phyloP scores from a whole-genome alignment of 768 basidiomycete species.

The Polyporus arcularius region DNA sequence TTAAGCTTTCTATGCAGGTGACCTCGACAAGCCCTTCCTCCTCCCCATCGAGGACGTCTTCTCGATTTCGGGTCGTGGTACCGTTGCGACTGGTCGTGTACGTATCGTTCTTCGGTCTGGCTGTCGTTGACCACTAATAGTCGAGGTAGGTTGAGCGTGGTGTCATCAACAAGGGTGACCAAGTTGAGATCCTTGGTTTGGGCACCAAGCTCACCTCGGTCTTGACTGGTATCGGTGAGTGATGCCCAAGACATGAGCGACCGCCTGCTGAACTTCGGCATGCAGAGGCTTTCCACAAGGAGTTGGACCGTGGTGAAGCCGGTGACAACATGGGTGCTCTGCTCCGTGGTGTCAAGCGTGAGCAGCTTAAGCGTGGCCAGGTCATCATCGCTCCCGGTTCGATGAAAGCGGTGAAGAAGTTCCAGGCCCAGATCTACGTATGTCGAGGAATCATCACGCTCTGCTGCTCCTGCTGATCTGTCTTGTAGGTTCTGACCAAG shows the following conservation, averaged over 20 bases:
- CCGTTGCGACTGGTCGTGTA: constrained; percentile 93
- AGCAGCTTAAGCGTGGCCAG: constrained; percentile 92
- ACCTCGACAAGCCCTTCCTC: constrained; percentile 97
- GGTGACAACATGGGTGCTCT: constrained; percentile 99
- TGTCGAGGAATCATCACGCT: constrained; percentile 21
- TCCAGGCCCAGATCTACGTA: constrained; percentile 91
- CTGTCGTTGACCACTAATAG: not conserved
- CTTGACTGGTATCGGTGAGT: constrained; percentile 87
- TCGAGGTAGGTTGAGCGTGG: constrained; percentile 82
- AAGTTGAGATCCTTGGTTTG: constrained; percentile 91
- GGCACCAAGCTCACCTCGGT: constrained; percentile 86
- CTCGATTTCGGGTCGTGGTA: constrained; percentile 98
- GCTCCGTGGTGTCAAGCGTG: constrained; percentile 95
- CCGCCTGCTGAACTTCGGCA: too few relatives aligned
- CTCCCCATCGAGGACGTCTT: constrained; percentile 96
- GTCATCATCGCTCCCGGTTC: constrained; percentile 87
- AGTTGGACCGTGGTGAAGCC: constrained; percentile 95
- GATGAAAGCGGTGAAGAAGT: constrained; percentile 93
- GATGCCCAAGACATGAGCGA: too few relatives aligned
- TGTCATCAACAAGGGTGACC: constrained; percentile 84
- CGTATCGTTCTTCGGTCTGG: constrained; percentile 26
- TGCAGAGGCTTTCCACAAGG: constrained; percentile 99
- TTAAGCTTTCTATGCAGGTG: constrained; percentile 50
- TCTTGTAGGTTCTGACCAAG: constrained; percentile 72
- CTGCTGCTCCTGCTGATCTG: not conserved